A percentile compares a stretch with the other conserved stretches of the same genome.
phyloP scores from a whole-genome alignment of 2,329 filamentous ascomycete genomes.

The Diplodia scrobiculata region DNA sequence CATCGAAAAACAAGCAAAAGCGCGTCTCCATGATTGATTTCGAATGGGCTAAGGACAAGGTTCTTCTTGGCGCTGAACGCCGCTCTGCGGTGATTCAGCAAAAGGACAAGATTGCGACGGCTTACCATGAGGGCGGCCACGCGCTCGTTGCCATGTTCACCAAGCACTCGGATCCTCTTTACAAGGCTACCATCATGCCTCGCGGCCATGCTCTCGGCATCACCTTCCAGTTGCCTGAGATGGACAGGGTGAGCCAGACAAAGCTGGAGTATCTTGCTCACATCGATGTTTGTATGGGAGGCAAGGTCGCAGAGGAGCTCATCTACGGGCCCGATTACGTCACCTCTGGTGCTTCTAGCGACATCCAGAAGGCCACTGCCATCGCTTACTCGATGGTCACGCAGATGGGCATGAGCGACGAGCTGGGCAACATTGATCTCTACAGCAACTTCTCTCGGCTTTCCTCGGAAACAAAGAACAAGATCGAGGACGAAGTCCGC shows the following conservation, averaged over 20 bases:
- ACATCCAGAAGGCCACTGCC: constrained; percentile 79
- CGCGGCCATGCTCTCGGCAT: constrained; percentile 83
- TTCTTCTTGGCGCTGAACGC: constrained; percentile 93
- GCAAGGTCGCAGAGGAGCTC: constrained; percentile 87
- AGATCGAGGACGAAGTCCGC: constrained; percentile 87
- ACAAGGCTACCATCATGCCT: constrained; percentile 97
- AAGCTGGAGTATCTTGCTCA: constrained; percentile 78
- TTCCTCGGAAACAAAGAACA: constrained; percentile 80
- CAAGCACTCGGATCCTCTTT: constrained; percentile 73
- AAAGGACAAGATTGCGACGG: constrained; percentile 94
- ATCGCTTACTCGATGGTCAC: constrained; percentile 88
- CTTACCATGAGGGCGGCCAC: constrained; percentile 94
- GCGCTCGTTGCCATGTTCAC: constrained; percentile 86
- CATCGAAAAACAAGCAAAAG: constrained; percentile 80
- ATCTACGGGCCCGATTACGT: constrained; percentile 90
- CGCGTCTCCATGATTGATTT: constrained; percentile 78
- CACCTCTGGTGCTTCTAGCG: constrained; percentile 80
- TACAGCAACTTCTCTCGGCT: constrained; percentile 76
- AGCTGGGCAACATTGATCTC: constrained; percentile 88
- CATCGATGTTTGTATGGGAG: constrained; percentile 80
- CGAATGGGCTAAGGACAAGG: constrained; percentile 97
- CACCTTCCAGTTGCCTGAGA: constrained; percentile 83
- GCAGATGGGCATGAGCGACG: constrained; percentile 82
- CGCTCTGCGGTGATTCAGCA: constrained; percentile 86
- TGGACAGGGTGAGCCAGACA: constrained; percentile 89